These are phyloP conservation scores for Diddensiella caesifluorescens DNA, from an alignment of 805 yeast species.

Conservation along the genomic window DNA sequence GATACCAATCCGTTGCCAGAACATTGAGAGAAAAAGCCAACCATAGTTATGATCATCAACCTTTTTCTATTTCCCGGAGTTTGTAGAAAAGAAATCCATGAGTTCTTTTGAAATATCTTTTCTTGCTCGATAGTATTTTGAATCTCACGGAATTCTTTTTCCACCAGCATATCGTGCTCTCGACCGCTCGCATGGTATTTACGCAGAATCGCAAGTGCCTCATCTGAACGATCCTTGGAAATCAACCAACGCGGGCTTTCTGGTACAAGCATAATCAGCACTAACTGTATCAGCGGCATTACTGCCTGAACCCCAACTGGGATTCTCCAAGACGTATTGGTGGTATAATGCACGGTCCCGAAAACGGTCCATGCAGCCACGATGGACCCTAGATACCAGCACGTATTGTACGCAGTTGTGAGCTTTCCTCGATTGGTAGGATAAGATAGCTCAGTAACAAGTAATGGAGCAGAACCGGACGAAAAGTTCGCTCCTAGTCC, in stretches of 20 bases:
- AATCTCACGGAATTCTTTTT: constrained; percentile 8
- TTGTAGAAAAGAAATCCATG: constrained; percentile 6
- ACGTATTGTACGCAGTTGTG: constrained; percentile 32
- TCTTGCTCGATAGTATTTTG: constrained; percentile 8
- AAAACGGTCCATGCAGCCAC: constrained; percentile 50
- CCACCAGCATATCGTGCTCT: constrained; percentile 2
- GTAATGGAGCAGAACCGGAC: constrained; percentile 7
- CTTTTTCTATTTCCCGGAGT: constrained; percentile 12
- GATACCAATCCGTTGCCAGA: constrained; percentile 20
- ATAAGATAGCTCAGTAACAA: constrained; percentile 11
- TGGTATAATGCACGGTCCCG: constrained; percentile 51
- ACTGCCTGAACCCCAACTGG: constrained; percentile 66
- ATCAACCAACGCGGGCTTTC: constrained; percentile 42
- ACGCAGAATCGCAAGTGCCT: constrained; percentile 36
- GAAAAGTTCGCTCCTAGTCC: constrained; percentile 37
- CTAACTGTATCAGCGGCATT: constrained; percentile 52
- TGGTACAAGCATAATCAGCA: constrained; percentile 34
- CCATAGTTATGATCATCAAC: constrained; percentile 6
- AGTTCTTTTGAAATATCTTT: constrained; percentile 2
- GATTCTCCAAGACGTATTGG: constrained; percentile 51
- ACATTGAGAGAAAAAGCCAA: constrained; percentile 10
- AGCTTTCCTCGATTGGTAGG: constrained; percentile 12
- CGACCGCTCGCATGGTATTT: constrained; percentile 28
- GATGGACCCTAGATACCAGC: constrained; percentile 51
- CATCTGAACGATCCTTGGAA: constrained; percentile 44